Evolutionary conservation across 78 protist genomes (phyloP).

Genomic region (Andalucia godoyi): DNA sequence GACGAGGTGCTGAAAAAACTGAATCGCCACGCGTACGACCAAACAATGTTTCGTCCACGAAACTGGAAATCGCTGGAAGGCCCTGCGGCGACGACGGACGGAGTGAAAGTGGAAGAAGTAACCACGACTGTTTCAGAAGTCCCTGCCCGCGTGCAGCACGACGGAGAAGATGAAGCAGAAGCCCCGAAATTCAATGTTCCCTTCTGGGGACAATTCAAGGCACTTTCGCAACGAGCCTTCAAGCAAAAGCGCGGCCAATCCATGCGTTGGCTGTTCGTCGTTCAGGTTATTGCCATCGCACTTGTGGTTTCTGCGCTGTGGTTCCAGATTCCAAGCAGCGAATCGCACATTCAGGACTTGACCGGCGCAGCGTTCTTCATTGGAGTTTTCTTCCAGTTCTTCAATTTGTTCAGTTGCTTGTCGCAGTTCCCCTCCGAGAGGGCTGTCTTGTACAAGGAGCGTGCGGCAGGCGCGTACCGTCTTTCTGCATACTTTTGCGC

Average conservation of each 20-base stretch:
- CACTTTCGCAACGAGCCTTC: not conserved
- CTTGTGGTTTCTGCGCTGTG: conserved; percentile 16
- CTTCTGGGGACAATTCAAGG: not conserved
- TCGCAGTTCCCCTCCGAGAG: conserved; percentile 6
- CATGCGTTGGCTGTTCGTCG: not conserved
- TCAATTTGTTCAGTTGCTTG: not conserved
- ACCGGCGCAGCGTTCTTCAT: conserved; percentile 22
- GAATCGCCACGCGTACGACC: not conserved
- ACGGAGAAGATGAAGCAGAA: not conserved
- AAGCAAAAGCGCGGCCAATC: not conserved
- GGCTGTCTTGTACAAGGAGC: conserved; percentile 15
- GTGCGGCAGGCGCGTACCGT: conserved; percentile 2
- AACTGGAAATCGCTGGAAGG: no score
- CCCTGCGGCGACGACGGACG: no score
- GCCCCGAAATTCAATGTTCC: not conserved
- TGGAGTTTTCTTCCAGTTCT: not conserved
- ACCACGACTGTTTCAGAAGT: not conserved
- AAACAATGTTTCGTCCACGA: no score
- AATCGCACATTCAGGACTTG: not conserved
- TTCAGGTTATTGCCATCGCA: conserved; percentile 15
- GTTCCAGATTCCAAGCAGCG: conserved; percentile 1
- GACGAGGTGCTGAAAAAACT: not conserved
- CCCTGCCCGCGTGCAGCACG: not conserved
- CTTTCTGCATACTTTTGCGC: conserved; percentile 11
- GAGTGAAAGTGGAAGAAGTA: not conserved